Evolutionary conservation across 345 rosid species (phyloP).

Genomic region (Syzygium aqueum): DNA sequence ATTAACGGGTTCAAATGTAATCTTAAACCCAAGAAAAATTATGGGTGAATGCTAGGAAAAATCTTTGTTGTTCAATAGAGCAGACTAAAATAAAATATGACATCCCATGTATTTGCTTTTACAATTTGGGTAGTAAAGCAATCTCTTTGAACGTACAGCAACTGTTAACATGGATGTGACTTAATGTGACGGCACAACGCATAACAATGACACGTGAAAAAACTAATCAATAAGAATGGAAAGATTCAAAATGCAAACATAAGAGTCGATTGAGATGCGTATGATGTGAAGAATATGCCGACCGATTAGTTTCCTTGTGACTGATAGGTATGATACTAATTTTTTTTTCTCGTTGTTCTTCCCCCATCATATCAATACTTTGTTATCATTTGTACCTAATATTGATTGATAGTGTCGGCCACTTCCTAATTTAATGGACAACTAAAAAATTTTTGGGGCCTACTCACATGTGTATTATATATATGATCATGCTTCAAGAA

Average conservation of each 20-base stretch:
- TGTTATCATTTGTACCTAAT: background rate
- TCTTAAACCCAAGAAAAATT: background rate
- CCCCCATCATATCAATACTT: background rate
- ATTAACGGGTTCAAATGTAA: background rate
- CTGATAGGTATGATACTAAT: background rate
- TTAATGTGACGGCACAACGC: background rate
- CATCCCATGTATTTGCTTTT: background rate
- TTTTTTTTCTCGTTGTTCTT: background rate
- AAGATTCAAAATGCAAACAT: background rate
- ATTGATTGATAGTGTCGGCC: background rate
- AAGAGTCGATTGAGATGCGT: background rate
- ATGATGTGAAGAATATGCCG: background rate
- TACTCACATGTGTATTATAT: background rate
- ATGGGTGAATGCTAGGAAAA: background rate
- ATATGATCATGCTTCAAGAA: background rate
- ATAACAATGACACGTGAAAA: background rate
- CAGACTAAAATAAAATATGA: background rate
- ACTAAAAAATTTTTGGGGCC: background rate
- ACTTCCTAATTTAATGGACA: background rate
- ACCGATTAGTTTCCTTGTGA: background rate
- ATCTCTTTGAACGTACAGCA: background rate
- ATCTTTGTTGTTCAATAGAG: background rate
- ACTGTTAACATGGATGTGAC: too few species aligned
- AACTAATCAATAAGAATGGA: background rate
- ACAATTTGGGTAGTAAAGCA: background rate